Evolutionary conservation across 129 eudicot species (phyloP).

Genomic region (Dittrichia graveolens): DNA sequence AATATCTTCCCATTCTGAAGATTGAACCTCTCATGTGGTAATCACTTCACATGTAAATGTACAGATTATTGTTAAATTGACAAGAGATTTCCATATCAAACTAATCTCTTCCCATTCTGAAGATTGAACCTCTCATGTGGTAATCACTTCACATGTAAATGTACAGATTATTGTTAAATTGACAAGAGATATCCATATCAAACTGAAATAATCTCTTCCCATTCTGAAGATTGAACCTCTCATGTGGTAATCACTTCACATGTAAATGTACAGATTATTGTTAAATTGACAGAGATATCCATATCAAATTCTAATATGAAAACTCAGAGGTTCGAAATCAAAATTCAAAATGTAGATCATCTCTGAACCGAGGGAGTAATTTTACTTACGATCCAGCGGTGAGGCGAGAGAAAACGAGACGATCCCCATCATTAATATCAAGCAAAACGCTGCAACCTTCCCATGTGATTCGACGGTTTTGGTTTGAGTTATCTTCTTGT

Average conservation of each 20-base stretch:
- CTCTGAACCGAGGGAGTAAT: neutral
- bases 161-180: neutral
- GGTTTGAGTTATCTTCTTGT: conserved; percentile 29
- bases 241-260: neutral
- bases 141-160: neutral
- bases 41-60: neutral
- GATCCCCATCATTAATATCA: conserved; percentile 88
- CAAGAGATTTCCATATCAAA: neutral
- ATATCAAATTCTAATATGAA: neutral
- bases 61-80: neutral
- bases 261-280: neutral
- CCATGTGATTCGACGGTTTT: conserved; percentile 74
- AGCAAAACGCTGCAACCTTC: conserved; percentile 96
- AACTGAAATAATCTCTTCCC: no score
- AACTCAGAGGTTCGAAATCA: neutral
- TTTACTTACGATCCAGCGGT: conserved; percentile 68
- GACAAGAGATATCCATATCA: neutral
- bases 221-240: neutral
- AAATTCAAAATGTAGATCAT: neutral
- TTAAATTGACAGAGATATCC: neutral
- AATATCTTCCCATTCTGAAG: neutral
- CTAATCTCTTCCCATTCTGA: no score
- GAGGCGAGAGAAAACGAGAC: conserved; percentile 84
- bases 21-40: neutral
- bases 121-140: neutral